These are phyloP conservation scores for Coemansia furcata DNA, from an alignment of 192 early-diverging fungal genomes.

Conservation along the genomic window DNA sequence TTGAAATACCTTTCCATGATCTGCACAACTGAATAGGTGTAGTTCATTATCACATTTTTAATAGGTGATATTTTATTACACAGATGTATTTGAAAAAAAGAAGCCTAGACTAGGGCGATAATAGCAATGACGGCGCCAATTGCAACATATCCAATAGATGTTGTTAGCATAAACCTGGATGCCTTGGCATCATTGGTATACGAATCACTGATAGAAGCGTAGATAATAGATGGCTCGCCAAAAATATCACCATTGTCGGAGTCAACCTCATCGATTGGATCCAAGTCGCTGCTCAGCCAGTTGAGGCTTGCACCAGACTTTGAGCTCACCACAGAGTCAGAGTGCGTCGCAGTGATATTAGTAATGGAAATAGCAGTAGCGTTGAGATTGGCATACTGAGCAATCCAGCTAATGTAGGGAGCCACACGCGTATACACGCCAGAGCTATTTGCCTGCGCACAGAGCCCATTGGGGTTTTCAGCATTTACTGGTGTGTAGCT, in stretches of 20 bases:
- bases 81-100: neutral
- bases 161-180: neutral
- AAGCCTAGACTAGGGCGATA: neutral
- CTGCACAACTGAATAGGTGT: neutral
- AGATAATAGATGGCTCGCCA: neutral
- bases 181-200: neutral
- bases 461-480: slow-evolving; percentile 26
- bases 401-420: slow-evolving; percentile 39
- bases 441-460: slow-evolving; percentile 26
- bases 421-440: slow-evolving; percentile 31
- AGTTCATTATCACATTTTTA: too few species aligned
- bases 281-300: neutral
- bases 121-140: neutral
- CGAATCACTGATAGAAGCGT: neutral
- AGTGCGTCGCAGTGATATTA: neutral
- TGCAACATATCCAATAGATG: neutral
- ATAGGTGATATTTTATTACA: neutral
- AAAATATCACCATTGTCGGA: neutral
- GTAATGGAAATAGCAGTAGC: slow-evolving; percentile 11
- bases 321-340: neutral
- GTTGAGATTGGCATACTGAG: slow-evolving; percentile 9
- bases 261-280: neutral
- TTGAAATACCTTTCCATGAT: too few species aligned
- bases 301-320: neutral
- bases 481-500: slow-evolving; percentile 27